Evolutionary conservation across 768 basidiomycete genomes (phyloP), one percentile per base, ranked within the genome.

Genomic region (Scleroderma citrinum): DNA sequence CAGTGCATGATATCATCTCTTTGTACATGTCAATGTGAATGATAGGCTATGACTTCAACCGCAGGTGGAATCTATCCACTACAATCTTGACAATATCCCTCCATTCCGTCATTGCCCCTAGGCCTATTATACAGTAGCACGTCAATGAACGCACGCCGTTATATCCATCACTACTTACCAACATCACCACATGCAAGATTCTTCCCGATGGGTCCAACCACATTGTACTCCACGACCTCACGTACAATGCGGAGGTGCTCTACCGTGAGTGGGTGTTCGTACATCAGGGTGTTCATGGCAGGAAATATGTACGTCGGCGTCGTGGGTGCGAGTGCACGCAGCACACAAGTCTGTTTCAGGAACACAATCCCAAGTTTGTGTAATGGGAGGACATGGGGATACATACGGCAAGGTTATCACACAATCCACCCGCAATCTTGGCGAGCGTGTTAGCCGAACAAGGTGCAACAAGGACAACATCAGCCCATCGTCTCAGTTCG

Each of bases 221-320:
- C n/a, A n/a, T n/a, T n/a, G n/a, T n/a, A n/a, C n/a, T 77, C 75
- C 10, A 97, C 76, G 35, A 87, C 76, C 1, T 93, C 87, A 23
- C 73, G 75, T 5, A 95, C 76, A 34, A 87, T 61, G n/a, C n/a
- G n/a, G n/a, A n/a, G n/a, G n/a, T n/a, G n/a, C n/a, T n/a, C n/a
- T n/a, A n/a, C n/a, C n/a, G n/a, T n/a, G n/a, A n/a, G 20, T 17
- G 92, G 92, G 62, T 98, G 94, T 51, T 88, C 82, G 61, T 90
- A 98, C 95, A 99, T 99, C 55, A 91, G 73, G 3, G 96, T 98
- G 66, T 99, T 99, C 95, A 98, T 99, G 0, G 95, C 96, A 2
- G 95, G 95, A 61, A 94, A 98, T 32, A 97, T 68, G 60, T 86
- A 92, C 7, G 91, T 92, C 7, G 88, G 87, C 0, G 91, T 96